Percentiles rank a stretch among this genome's conserved stretches.
phyloP scores from a whole-genome alignment of 768 basidiomycete genomes.

The Collybiopsis luxurians region DNA sequence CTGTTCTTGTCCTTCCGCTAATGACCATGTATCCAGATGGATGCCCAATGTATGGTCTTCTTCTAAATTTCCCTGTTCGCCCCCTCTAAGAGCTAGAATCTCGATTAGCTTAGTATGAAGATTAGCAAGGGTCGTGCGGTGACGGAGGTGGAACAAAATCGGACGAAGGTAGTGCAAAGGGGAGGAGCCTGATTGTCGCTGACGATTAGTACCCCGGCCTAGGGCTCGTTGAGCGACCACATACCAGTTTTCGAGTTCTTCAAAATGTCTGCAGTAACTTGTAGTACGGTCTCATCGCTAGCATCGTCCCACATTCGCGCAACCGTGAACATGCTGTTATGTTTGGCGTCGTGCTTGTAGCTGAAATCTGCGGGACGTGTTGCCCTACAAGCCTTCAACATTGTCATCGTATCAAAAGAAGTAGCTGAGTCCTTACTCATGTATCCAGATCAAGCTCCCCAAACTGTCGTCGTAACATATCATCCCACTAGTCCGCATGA shows the following conservation, averaged over 20 bases:
- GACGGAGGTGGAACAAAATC: conserved; percentile 42
- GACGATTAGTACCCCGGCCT: not conserved
- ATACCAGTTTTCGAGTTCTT: conserved; percentile 28
- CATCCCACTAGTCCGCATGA: conserved; percentile 60
- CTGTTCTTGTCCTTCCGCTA: conserved; percentile 10
- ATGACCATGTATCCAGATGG: conserved; percentile 24
- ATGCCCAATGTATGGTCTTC: conserved; percentile 34
- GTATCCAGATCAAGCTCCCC: conserved; percentile 62
- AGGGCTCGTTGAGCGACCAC: conserved; percentile 9
- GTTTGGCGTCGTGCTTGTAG: conserved; percentile 77
- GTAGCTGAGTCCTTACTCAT: no score
- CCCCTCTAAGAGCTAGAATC: conserved; percentile 27
- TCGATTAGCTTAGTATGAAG: conserved; percentile 45
- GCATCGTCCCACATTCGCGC: conserved; percentile 51
- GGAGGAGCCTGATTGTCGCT: conserved; percentile 37
- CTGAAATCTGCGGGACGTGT: conserved; percentile 70
- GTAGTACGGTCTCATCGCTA: conserved; percentile 31
- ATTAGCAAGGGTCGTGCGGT: conserved; percentile 30
- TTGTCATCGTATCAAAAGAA: no score
- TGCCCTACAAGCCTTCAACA: conserved; percentile 51
- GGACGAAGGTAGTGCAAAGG: conserved; percentile 54
- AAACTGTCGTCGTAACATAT: conserved; percentile 56
- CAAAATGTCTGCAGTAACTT: conserved; percentile 29
- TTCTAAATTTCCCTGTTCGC: conserved; percentile 8
- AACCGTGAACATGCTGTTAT: conserved; percentile 52